Evolutionary conservation across 768 basidiomycete genomes (phyloP), one percentile per base, ranked within the genome.

Genomic region (Tricholoma hemisulphureum): DNA sequence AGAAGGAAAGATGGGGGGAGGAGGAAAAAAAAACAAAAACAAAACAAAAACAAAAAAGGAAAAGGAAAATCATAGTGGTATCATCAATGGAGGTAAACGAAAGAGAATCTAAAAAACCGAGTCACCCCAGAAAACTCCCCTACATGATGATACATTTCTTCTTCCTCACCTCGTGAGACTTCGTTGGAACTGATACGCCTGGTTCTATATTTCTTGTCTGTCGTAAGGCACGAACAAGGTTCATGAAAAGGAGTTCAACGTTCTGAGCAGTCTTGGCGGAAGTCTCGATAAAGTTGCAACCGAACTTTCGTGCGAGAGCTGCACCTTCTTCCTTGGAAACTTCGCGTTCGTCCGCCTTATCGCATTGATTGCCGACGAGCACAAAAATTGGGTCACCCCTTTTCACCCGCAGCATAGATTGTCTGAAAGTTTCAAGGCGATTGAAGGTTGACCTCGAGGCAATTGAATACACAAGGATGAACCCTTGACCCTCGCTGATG

Each of bases 381-480:
- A 96, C 91, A 73, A 96, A 92, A 62, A 91, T 85, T 57, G 93
- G 89, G 65, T 87, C 84, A 66, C 84, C 82, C 65, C 93, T 83
- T 75, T 95, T 94, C 51, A 95, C 93, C 61, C 90, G 87, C 67
- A 87, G 75, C 84, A 96, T 93, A 18, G 92, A 90, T 71, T 94
- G 89, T 56, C 92, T 86, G 75, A 95, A 94, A 65, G 89, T 85
- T 67, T 94, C 90, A 58, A 95, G 85, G 4, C 93, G 88, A 65
- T 95, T 89, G 62, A 95, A 98, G 18, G 92, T 93, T 59, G 88
- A 84, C 69, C 93, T 84, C n/a, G 93, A 95, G 56, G 93, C 91
- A 71, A 98, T 95, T 41, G 94, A 96, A 75, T 97, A 98, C 58
- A 97, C 95, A 48, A 98, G 84, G 64, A 98, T 89, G 73, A 98